Evolutionary conservation across 1,284 basidiomycete genomes (phyloP).

Genomic region (Stereum hirsutum): DNA sequence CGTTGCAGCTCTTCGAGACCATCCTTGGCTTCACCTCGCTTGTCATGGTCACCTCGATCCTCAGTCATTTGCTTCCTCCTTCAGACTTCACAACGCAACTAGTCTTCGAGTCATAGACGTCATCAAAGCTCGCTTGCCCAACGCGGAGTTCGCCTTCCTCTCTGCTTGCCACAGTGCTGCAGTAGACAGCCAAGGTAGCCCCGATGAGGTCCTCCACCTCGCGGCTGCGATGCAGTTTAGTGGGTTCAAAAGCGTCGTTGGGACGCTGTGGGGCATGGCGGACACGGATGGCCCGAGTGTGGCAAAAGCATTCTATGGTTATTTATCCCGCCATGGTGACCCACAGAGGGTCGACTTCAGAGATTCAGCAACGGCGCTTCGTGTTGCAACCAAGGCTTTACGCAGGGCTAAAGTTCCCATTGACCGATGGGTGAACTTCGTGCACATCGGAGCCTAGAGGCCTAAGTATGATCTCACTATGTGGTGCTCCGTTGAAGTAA

Average conservation of each 20-base stretch:
- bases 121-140: neutral
- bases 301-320: too few relatives aligned
- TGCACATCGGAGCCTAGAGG: too few relatives aligned
- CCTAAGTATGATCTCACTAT: too few relatives aligned
- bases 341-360: too few relatives aligned
- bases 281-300: too few relatives aligned
- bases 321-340: too few relatives aligned
- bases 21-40: neutral
- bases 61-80: neutral
- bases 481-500: too few relatives aligned
- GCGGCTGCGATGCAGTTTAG: slow-evolving; percentile 1
- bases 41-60: neutral
- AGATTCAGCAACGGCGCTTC: too few relatives aligned
- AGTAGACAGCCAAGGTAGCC: neutral
- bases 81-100: neutral
- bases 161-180: neutral
- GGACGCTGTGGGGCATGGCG: slow-evolving; percentile 7
- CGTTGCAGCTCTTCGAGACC: neutral
- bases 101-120: neutral
- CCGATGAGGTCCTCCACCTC: neutral
- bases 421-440: too few relatives aligned
- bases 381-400: too few relatives aligned
- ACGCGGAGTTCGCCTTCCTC: neutral
- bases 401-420: too few relatives aligned
- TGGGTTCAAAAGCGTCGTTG: slow-evolving; percentile 12